Evolutionary conservation across 306 rosid species (phyloP).

Genomic region (Oxytropis ochrocephala): DNA sequence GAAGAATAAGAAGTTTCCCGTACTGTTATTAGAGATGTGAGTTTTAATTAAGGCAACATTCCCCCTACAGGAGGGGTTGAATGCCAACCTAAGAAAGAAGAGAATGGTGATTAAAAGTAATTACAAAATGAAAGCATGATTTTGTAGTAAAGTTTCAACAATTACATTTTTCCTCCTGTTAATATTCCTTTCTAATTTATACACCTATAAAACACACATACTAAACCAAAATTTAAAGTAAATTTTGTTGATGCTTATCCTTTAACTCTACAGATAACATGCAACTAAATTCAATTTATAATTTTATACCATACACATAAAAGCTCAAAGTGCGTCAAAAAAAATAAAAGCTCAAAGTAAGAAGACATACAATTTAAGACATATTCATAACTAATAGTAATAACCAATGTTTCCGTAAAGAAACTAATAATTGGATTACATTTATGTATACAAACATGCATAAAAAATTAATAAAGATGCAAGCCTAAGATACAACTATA

Average conservation of each 20-base stretch:
- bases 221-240: not conserved
- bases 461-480: no score
- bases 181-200: not conserved
- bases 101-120: not conserved
- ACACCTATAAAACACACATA: not conserved
- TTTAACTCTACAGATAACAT: not conserved
- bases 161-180: not conserved
- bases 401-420: no score
- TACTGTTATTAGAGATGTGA: not conserved
- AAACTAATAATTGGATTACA: no score
- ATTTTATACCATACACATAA: no score
- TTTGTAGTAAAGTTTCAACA: not conserved
- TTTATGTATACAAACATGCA: no score
- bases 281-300: no score
- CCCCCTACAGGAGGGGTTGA: not conserved
- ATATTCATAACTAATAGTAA: no score
- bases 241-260: not conserved
- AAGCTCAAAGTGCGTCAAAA: no score
- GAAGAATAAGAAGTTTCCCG: not conserved
- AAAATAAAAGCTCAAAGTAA: no score
- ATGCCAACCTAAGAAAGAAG: not conserved
- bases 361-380: no score
- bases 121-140: not conserved
- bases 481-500: no score
- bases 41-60: not conserved